Evolutionary conservation across 257 asterid species (phyloP).

Genomic region (Solanum stenotomum): DNA sequence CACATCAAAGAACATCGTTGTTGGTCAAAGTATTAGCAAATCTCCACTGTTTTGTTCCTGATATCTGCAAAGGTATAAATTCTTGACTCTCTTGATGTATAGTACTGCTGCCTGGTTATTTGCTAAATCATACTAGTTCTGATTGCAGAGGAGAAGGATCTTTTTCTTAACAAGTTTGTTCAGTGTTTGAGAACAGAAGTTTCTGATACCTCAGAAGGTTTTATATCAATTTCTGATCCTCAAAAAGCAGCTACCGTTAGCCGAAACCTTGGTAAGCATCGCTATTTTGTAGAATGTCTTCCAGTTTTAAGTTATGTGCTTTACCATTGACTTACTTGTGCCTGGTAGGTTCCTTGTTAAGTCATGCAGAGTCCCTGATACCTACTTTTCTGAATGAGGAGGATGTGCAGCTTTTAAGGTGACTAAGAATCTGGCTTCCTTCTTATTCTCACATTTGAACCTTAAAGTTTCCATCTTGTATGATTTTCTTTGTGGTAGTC

Average conservation of each 20-base stretch:
- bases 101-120: neutral
- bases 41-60: conserved; percentile 93
- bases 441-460: neutral
- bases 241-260: conserved; percentile 42
- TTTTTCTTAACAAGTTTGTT: conserved; percentile 71
- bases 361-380: conserved; percentile 83
- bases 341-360: conserved; percentile 65
- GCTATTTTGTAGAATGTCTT: neutral
- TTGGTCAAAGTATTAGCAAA: conserved; percentile 92
- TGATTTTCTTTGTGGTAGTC: neutral
- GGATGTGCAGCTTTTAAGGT: conserved; percentile 91
- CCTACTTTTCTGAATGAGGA: conserved; percentile 83
- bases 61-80: conserved; percentile 76
- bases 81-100: neutral
- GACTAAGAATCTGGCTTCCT: conserved; percentile 5
- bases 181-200: conserved; percentile 55
- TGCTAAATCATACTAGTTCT: conserved; percentile 11
- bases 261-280: conserved; percentile 56
- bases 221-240: conserved; percentile 34
- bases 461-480: neutral
- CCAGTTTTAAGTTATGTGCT: conserved; percentile 12
- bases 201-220: conserved; percentile 29
- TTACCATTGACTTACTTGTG: conserved; percentile 15
- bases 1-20: conserved; percentile 83
- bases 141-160: conserved; percentile 87